phyloP scores from a whole-genome alignment of 139 green algal genomes.

The Spirogloea muscicola region DNA sequence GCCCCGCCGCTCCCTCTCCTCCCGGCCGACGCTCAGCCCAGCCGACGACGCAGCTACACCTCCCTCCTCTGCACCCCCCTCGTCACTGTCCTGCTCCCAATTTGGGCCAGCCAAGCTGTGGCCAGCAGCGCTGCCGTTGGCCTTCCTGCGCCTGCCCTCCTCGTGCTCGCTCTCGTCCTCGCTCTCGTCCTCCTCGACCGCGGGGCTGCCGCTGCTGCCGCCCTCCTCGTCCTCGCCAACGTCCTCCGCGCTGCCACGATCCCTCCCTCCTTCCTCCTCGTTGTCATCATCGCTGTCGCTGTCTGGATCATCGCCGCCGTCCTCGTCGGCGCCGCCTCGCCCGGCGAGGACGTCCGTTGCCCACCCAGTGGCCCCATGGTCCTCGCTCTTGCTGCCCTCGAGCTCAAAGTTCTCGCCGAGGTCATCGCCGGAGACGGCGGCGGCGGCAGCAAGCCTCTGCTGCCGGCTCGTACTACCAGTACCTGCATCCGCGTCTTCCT shows the following conservation, averaged over 20 bases:
- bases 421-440: slow-evolving; percentile 24
- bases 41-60: neutral
- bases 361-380: slow-evolving; percentile 15
- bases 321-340: slow-evolving; percentile 12
- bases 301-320: slow-evolving; percentile 43
- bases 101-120: slow-evolving; percentile 9
- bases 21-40: slow-evolving; percentile 10
- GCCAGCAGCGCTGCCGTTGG: slow-evolving; percentile 23
- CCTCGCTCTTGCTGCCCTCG: neutral
- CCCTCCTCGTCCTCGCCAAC: slow-evolving; percentile 37
- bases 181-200: slow-evolving; percentile 50
- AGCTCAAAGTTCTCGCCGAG: slow-evolving; percentile 40
- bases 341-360: neutral
- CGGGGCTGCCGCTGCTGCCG: slow-evolving; percentile 42
- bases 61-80: slow-evolving; percentile 41
- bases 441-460: neutral
- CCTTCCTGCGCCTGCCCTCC: slow-evolving; percentile 12
- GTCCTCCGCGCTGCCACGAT: neutral
- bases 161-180: slow-evolving; percentile 34
- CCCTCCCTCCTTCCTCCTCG: neutral
- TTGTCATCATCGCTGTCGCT: slow-evolving; percentile 9
- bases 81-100: slow-evolving; percentile 32
- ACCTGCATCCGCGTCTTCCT: slow-evolving; percentile 46
- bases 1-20: slow-evolving; percentile 26
- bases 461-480: neutral